Base-by-base conservation (phyloP, 306 rosid species). In the Quercus wislizeni region DNA sequence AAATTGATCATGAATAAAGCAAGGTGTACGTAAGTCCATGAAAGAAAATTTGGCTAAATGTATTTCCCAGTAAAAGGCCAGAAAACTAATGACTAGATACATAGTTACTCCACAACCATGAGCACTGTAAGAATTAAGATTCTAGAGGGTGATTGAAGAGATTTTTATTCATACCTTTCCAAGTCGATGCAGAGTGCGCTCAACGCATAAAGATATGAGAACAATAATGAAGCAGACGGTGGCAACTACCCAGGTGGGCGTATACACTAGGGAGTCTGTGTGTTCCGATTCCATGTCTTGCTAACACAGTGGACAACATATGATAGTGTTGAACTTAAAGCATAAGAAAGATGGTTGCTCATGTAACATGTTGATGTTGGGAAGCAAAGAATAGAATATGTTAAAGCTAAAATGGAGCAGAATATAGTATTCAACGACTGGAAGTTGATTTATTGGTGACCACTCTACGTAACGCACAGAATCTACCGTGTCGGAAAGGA, bases 161-260 rank as follows among this genome's bases (percentile, higher is more conserved):
- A 31, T 11, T 49, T 10, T 49, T 11, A 14, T 30, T n/a, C 12
- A 17, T 74, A 83, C 90, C 88, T 82, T 80, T 71, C 91, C 91
- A 18, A 85, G 87, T 20, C 54, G 69, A 80, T 87, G 88, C 67
- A 87, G 88, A 64, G 69, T 72, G 8, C 91, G 88, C 77, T 87
- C 85, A 23, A 58, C 81, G 5, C 77, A 82, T 35, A 85, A 80
- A 79, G 91, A 87, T 57, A 87, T 55, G 78, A 85, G 76, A 77
- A 87, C 88, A 20, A 87, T 85, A 81, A 85, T 73, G 49, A 81
- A 80, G 71, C 87, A 82, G 43, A 87, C 88, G 19, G 49, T 71
- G 1, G 91, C 91, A 6, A 87, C 78, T 2, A 87, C 78, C 91
- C 91, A 87, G 14, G 91, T 85, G 9, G 91, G 85, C 17, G 85